phyloP scores from a whole-genome alignment of 176 grass and related monocot genomes.

The Hordeum marinum region DNA sequence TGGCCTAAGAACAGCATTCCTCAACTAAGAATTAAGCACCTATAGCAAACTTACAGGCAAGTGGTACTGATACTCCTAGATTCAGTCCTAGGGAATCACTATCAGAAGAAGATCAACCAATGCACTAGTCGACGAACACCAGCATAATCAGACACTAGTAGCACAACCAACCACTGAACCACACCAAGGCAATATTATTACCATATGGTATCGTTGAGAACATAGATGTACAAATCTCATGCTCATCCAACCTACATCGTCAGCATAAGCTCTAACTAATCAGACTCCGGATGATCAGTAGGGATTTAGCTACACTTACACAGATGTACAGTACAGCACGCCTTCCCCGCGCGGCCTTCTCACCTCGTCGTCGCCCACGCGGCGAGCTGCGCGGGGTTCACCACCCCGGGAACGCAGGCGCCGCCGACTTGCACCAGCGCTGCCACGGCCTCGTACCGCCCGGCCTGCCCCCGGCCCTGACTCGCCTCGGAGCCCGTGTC shows the following conservation, averaged over 20 bases:
- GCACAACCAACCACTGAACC: neutral
- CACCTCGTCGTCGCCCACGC: constrained; percentile 27
- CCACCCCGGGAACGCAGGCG: constrained; percentile 32
- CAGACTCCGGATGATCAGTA: neutral
- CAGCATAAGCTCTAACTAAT: neutral
- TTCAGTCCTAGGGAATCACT: neutral
- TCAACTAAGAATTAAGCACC: neutral
- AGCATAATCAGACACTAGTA: neutral
- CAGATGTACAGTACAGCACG: neutral
- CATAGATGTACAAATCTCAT: neutral
- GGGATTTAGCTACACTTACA: neutral
- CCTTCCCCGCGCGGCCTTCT: neutral
- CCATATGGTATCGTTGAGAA: neutral
- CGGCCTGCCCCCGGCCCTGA: neutral
- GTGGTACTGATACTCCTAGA: neutral
- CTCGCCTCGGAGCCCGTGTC: neutral
- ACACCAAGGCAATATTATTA: neutral
- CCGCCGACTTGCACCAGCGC: constrained; percentile 29
- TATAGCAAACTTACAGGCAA: neutral
- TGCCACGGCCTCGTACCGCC: constrained; percentile 37
- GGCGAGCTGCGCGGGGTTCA: constrained; percentile 51
- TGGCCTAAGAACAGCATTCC: neutral
- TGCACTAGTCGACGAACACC: neutral
- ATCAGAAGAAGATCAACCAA: neutral
- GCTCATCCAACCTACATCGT: neutral